Percentiles rank a stretch among this genome's conserved stretches.
Evolutionary conservation across 148 eudicot genomes (phyloP).

Genomic region (Pharnaceum exiguum): DNA sequence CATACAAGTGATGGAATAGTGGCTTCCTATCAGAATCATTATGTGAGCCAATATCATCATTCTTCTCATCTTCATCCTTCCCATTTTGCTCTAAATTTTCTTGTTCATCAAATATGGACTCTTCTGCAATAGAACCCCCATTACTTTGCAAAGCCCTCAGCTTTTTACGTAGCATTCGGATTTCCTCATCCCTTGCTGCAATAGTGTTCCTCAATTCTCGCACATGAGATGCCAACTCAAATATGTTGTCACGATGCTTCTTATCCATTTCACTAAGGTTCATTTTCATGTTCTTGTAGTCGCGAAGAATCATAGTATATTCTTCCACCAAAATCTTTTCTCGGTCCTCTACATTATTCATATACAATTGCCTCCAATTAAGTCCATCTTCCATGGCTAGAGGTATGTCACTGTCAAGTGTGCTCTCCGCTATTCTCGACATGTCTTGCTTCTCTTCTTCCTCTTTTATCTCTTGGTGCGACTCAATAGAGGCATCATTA

Average conservation of each 20-base stretch:
- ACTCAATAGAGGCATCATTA: neutral
- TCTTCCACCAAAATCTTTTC: constrained; percentile 60
- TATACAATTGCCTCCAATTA: constrained; percentile 52
- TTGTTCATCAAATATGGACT: constrained; percentile 6
- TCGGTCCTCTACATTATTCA: constrained; percentile 59
- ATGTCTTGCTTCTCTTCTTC: constrained; percentile 19
- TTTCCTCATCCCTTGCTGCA: constrained; percentile 55
- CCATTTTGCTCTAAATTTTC: constrained; percentile 4
- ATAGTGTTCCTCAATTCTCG: constrained; percentile 47
- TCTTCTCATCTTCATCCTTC: constrained; percentile 1
- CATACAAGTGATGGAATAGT: constrained; percentile 38
- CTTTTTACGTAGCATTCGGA: constrained; percentile 39
- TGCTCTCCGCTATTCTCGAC: constrained; percentile 18
- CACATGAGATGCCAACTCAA: constrained; percentile 41
- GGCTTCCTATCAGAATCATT: constrained; percentile 33
- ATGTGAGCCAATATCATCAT: neutral
- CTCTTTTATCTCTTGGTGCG: constrained; percentile 16
- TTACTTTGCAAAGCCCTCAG: constrained; percentile 29
- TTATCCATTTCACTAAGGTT: constrained; percentile 62
- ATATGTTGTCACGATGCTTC: constrained; percentile 43
- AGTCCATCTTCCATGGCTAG: constrained; percentile 39
- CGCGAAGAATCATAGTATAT: constrained; percentile 53
- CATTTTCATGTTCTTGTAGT: constrained; percentile 58
- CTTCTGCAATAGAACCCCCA: constrained; percentile 2
- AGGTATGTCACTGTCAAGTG: constrained; percentile 11